These are phyloP conservation scores for Hyaloperonospora brassicae DNA, from an alignment of 352 stramenopile genomes.

Conservation along the genomic window DNA sequence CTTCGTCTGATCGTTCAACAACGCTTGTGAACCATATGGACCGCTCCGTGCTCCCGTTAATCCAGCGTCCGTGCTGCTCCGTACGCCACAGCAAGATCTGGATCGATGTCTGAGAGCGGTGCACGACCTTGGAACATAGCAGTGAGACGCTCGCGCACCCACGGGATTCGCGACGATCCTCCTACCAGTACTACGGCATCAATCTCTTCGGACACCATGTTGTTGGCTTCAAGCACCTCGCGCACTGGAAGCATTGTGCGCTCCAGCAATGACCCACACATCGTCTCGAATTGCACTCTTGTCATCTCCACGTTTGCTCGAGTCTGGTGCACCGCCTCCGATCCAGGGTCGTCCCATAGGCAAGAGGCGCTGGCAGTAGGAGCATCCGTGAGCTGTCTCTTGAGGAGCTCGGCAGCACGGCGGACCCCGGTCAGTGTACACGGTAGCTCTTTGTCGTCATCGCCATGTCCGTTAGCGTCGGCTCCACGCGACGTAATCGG, in stretches of 20 bases:
- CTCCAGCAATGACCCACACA: conserved; percentile 40
- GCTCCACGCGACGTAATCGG: conserved; percentile 26
- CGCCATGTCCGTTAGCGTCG: conserved; percentile 13
- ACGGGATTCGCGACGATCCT: conserved; percentile 49
- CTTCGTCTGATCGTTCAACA: neutral
- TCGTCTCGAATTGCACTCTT: conserved; percentile 36
- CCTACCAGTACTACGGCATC: conserved; percentile 55
- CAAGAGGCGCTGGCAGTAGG: conserved; percentile 27
- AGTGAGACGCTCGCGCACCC: conserved; percentile 38
- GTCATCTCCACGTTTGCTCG: conserved; percentile 29
- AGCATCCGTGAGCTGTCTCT: conserved; percentile 38
- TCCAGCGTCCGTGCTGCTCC: conserved; percentile 49
- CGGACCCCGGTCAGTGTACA: conserved; percentile 52
- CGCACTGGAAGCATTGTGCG: conserved; percentile 48
- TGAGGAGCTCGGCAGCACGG: conserved; percentile 44
- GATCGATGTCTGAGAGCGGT: conserved; percentile 52
- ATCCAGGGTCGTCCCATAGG: conserved; percentile 11
- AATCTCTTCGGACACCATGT: conserved; percentile 45
- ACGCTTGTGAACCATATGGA: conserved; percentile 13
- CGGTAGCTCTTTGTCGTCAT: conserved; percentile 27
- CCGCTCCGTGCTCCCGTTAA: conserved; percentile 16
- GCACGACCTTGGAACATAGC: conserved; percentile 39
- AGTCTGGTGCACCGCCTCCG: neutral
- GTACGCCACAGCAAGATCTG: conserved; percentile 58
- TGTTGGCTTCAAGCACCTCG: conserved; percentile 46